Base-by-base conservation (phyloP, 176 grass and related monocot genomes). In the Hyparrhenia diplandra region DNA sequence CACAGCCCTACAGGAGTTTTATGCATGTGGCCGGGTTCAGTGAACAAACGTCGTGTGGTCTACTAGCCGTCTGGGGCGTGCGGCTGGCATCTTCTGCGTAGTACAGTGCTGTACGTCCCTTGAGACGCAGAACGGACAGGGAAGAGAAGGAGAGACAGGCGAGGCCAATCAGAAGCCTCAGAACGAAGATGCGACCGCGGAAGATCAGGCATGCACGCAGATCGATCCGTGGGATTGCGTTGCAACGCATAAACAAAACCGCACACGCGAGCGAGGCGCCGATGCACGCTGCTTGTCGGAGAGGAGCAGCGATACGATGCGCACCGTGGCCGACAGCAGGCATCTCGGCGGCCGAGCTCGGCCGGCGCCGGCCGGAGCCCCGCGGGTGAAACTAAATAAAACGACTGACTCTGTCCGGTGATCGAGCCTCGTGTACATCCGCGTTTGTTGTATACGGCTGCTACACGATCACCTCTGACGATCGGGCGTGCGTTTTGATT, bases 61-160 rank as follows among this genome's bases (percentile, higher is more conserved):
- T n/a, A n/a, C n/a, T n/a, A n/a, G n/a, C n/a, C n/a, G n/a, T n/a
- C n/a, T n/a, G n/a, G n/a, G n/a, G n/a, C n/a, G n/a, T n/a, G n/a
- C n/a, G n/a, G n/a, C n/a, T n/a, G n/a, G n/a, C n/a, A n/a, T n/a
- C n/a, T n/a, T n/a, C n/a, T n/a, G n/a, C n/a, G n/a, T n/a, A n/a
- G n/a, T n/a, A n/a, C n/a, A n/a, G n/a, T n/a, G n/a, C n/a, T n/a
- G 2, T 13, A 25, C 83, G 67, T 8, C 76, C 69, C 84, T 66
- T 86, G 0, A 16, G 76, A 32, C 10, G 58, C 76, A 57, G 57
- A 79, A 51, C 6, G 32, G 84, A 55, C 76, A 64, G 21, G 52
- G 21, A 10, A 24, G 23, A 13, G 12, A 1, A 54, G 25, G 42
- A 32, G 28, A 35, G 13, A 27, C 41, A 73, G 34, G 10, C 34